A percentile compares a stretch with the other conserved stretches of the same genome.
Evolutionary conservation across 192 early-diverging fungal genomes (phyloP).

Genomic region (Chytriomyces confervae): DNA sequence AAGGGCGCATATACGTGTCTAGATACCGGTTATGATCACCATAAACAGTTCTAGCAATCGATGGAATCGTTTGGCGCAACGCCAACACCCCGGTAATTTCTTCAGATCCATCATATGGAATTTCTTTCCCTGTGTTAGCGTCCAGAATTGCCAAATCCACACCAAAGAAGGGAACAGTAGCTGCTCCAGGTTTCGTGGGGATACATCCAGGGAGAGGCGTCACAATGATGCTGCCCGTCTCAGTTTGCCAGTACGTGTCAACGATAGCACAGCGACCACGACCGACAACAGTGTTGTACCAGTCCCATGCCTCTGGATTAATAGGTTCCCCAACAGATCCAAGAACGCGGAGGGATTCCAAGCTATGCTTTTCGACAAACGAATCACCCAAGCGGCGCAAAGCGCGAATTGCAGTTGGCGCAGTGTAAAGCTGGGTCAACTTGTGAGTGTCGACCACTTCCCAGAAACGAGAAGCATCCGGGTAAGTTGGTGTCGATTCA

Average conservation of each 20-base stretch:
- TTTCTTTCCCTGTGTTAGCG: conserved; percentile 80
- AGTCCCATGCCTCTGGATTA: conserved; percentile 96
- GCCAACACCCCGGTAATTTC: conserved; percentile 91
- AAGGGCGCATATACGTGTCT: conserved; percentile 91
- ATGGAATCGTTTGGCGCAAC: conserved; percentile 86
- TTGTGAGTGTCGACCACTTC: conserved; percentile 80
- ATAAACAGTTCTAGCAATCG: conserved; percentile 90
- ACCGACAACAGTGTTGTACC: conserved; percentile 94
- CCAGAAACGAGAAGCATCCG: conserved; percentile 69
- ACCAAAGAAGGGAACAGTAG: conserved; percentile 97
- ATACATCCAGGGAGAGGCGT: conserved; percentile 90
- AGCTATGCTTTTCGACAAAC: conserved; percentile 76
- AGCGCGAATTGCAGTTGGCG: conserved; percentile 97
- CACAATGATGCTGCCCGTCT: conserved; percentile 93
- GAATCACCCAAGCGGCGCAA: conserved; percentile 85
- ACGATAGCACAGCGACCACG: conserved; percentile 88
- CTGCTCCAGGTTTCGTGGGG: conserved; percentile 91
- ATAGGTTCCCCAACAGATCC: conserved; percentile 98
- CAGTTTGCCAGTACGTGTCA: conserved; percentile 86
- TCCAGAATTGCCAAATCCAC: conserved; percentile 87
- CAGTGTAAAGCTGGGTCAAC: conserved; percentile 97
- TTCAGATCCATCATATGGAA: conserved; percentile 68
- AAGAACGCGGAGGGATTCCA: conserved; percentile 85
- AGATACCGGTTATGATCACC: conserved; percentile 90
- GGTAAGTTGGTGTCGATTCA: conserved; percentile 94